Base-by-base conservation (phyloP, 495 filamentous ascomycete genomes). In the Penicillium turbatum region DNA sequence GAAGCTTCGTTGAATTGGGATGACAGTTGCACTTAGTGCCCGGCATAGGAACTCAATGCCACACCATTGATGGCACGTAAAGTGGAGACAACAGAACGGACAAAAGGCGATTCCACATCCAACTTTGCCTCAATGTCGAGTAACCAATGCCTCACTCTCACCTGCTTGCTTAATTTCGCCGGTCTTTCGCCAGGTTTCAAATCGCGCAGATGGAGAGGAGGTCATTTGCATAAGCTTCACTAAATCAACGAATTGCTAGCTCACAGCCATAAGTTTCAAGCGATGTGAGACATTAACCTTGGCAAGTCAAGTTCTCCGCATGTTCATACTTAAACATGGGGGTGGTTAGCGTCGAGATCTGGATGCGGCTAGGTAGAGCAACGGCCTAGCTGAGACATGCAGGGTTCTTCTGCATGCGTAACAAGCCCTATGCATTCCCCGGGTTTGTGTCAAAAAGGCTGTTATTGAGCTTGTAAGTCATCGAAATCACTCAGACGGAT, bases 361-460 rank as follows among this genome's bases (percentile, higher is more conserved):
- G 21, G 35, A 47, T 46, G 29, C 12, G 27, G 30, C 51, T 48
- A 51, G n/a, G n/a, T n/a, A n/a, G 51, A 46, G 50, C 41, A 39
- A 44, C 29, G 37, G 31, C 11, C 11, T 44, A 42, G 30, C 34
- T 57, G 46, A 61, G 59, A 61, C 59, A 61, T 57, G 0, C 36
- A 47, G 21, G 21, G 21, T 24, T 24, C 21, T 24, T 24, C 21
- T 24, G 21, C 4, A 24, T 24, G 21, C 21, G 4, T 24, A 24
- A 24, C 21, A 6, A 16, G 13, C 7, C 41, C 16, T 30, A 41
- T 11, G 11, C 21, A 21, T 44, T 16, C 27, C 29, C 7, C 5
- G n/a, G 35, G 16, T 24, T 24, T 16, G 19, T 45, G n/a, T 29
- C 39, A 29, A 17, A 43, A 51, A 45, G 42, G 48, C n/a, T 34